phyloP scores from a whole-genome alignment of 1,284 basidiomycete species.

The Veloboletus limbatus region DNA sequence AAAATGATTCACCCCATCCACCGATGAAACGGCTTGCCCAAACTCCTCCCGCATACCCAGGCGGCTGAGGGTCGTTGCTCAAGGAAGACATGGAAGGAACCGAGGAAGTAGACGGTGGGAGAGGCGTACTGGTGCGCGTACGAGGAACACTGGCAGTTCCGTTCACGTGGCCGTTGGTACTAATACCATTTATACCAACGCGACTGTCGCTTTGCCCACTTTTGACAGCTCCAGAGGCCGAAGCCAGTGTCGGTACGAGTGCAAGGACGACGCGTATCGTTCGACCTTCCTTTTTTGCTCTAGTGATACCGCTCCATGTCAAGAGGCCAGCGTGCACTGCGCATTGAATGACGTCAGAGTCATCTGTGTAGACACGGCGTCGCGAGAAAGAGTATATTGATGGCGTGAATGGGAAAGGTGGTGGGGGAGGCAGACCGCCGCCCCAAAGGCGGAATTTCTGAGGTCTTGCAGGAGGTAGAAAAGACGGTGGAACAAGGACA shows the following conservation, averaged over 20 bases:
- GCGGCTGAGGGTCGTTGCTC: constrained; percentile 19
- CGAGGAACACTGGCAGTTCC: constrained; percentile 31
- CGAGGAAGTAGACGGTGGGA: constrained; percentile 22
- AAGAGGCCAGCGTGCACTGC: constrained; percentile 67
- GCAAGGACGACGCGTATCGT: constrained; percentile 54
- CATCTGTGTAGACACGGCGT: constrained; percentile 66
- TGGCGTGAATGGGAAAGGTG: constrained; percentile 30
- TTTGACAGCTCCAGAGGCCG: constrained; percentile 29
- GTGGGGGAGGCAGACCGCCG: constrained; percentile 50
- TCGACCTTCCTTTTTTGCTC: constrained; percentile 49
- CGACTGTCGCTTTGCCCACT: constrained; percentile 21
- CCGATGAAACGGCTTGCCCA: constrained; percentile 51
- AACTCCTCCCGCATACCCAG: constrained; percentile 39
- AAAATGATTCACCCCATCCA: constrained; percentile 44
- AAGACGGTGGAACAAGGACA: constrained; percentile 56
- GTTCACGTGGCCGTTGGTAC: constrained; percentile 29
- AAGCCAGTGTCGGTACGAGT: constrained; percentile 35
- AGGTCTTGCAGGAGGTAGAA: constrained; percentile 53
- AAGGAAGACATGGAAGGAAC: constrained; percentile 25
- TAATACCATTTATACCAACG: constrained; percentile 9
- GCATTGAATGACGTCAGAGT: constrained; percentile 70
- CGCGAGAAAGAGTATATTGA: constrained; percentile 30
- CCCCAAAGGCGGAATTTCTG: constrained; percentile 61
- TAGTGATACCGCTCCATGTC: constrained; percentile 55
- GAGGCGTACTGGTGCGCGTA: constrained; percentile 31